Evolutionary conservation across 2,329 filamentous ascomycete species (phyloP), one percentile per base, ranked within the genome.

Genomic region (Aspergillus sp.): DNA sequence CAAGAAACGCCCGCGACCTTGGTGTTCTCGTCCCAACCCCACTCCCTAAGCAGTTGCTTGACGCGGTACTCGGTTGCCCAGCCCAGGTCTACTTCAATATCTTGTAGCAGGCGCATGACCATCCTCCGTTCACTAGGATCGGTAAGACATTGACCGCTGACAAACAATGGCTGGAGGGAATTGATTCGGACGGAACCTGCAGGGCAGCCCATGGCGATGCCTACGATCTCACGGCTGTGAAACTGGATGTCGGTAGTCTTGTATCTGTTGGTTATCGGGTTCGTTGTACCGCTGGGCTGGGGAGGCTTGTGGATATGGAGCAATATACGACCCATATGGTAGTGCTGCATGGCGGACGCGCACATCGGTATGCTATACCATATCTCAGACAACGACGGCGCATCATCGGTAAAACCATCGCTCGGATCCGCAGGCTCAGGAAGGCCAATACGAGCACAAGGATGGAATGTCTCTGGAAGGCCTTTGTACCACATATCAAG

Each of bases 331-430:
- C 74, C 74, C 69, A 78, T 76, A 56, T 78, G 74, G 55, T 77
- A 78, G 61, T 78, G 76, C 58, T 78, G 76, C 70, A 78, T 88
- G 1, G 85, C 84, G 2, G 85, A 85, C 0, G 83, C 85, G 70
- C 85, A 89, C 78, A 88, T 85, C 0, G 85, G 82, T 0, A 87
- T 78, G 57, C 83, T 84, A 68, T 86, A 87, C 85, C 86, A 89
- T 12, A 86, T 79, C 65, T 87, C 83, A 0, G 71, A 78, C 68
- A 81, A 83, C 56, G 76, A 76, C 44, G 63, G 69, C 48, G 58
- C 62, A 30, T 77, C 75, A 55, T 73, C 68, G 20, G 67, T 57
- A 43, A 68, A 65, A n/a, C 71, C 44, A 62, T 58, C 62, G 43
- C 24, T 58, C 60, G 22, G 32, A n/a, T 66, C 59, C 2, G 66